Evolutionary conservation across 2,329 filamentous ascomycete genomes (phyloP), one percentile per base, ranked within the genome.

Genomic region (Ascochyta clinopodiicola): DNA sequence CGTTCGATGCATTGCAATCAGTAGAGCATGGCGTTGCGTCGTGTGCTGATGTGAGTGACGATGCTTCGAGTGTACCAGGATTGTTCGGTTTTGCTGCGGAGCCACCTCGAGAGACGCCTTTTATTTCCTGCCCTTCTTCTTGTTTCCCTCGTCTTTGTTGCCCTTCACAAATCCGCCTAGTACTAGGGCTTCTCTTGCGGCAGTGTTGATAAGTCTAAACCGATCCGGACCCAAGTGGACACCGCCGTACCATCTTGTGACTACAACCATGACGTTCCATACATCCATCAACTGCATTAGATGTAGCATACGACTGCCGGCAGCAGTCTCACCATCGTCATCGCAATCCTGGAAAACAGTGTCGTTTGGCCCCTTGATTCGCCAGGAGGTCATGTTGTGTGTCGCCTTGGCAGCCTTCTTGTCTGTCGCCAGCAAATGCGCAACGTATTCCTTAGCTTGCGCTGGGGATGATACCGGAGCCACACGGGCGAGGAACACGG

Each of bases 351-450:
- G 93, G 64, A 88, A 92, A 45, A 82, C 83, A 4, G 80, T 79
- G 60, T 77, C 78, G 52, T 80, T 82, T 4, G 76, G 70, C 0
- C 84, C 85, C 27, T 84, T 85, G 50, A 98, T 93, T 10, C 95
- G 86, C 91, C 92, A 98, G 1, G 94, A 94, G 19, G 89, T 93
- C 71, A 99, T 97, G 75, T 98, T 98, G 75, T 99, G 95, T 57
- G 94, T 92, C 4, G 95, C 95, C 42, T 84, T 81, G n/a, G 92
- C 88, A 32, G 92, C 88, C 64, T 90, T 92, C 77, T 90, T 92
- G 76, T 98, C 92, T 8, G 87, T 90, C 5, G 88, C 84, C 7
- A 97, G 82, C 1, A 99, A 82, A 73, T 96, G 88, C 38, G 86
- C 81, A 1, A 98, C 78, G 68, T 86, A 93, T 2, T 79, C 76